Conservation (phyloP, 192 early-diverging fungal genomes). For the Coemansia sp. region DNA sequence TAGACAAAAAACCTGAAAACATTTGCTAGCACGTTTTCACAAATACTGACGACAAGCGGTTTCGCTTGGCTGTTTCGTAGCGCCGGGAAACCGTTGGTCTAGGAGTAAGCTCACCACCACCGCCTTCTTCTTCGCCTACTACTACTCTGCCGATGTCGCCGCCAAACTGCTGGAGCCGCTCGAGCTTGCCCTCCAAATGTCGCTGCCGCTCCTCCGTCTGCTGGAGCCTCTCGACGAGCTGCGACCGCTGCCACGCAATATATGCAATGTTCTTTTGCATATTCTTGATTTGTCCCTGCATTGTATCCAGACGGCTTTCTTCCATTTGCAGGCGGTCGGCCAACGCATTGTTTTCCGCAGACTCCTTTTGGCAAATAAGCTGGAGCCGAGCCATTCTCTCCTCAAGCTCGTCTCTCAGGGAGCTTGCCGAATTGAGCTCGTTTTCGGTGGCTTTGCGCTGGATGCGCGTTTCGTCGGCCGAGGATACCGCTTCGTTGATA, state of each 20-base stretch:
- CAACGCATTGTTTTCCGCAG: constrained; percentile 17
- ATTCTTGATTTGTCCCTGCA: constrained; percentile 17
- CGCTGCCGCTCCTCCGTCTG: constrained; percentile 20
- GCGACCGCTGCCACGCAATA: constrained; percentile 33
- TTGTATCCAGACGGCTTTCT: constrained; percentile 22
- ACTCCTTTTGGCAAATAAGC: constrained; percentile 17
- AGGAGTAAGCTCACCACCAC: neutral
- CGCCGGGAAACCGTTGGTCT: constrained; percentile 11
- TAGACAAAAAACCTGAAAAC: neutral
- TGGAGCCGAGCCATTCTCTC: constrained; percentile 24
- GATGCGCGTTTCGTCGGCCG: constrained; percentile 6
- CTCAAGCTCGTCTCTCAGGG: constrained; percentile 22
- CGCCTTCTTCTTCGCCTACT: neutral
- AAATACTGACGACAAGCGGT: constrained; percentile 37
- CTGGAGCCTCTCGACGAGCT: constrained; percentile 33
- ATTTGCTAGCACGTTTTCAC: constrained; percentile 4
- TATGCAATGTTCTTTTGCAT: constrained; percentile 36
- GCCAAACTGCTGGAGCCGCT: constrained; percentile 2
- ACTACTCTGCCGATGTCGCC: constrained; percentile 15
- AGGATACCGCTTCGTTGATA: constrained; percentile 24
- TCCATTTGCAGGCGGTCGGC: constrained; percentile 16
- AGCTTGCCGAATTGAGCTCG: constrained; percentile 5
- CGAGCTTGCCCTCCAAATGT: constrained; percentile 10
- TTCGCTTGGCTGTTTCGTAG: constrained; percentile 35
- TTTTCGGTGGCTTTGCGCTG: constrained; percentile 7